phyloP scores from a whole-genome alignment of 345 rosid species.

The Acer negundo region DNA sequence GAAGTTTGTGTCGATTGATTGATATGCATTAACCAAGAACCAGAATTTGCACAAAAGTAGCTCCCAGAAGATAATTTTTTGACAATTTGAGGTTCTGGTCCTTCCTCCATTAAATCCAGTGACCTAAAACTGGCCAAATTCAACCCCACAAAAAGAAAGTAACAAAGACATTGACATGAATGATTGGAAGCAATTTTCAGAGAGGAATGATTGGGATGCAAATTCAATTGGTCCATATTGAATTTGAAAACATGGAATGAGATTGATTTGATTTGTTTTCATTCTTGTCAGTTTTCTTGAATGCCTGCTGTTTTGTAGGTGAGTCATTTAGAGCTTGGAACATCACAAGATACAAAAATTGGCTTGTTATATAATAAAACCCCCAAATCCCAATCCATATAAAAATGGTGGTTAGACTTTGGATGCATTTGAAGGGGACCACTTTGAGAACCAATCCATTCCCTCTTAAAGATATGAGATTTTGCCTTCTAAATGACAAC shows the following conservation, averaged over 20 bases:
- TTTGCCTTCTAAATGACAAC: constrained; percentile 27
- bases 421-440: constrained; percentile 38
- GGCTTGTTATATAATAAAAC: constrained; percentile 8
- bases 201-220: constrained; percentile 31
- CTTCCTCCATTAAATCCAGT: constrained; percentile 20
- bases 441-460: constrained; percentile 6
- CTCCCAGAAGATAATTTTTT: neutral
- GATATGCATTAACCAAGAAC: neutral
- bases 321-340: constrained; percentile 15
- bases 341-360: constrained; percentile 26
- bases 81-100: constrained; percentile 25
- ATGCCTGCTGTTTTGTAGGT: neutral
- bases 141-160: constrained; percentile 19
- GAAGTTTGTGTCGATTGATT: constrained; percentile 2
- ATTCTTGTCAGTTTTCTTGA: constrained; percentile 22
- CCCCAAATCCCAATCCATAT: no score
- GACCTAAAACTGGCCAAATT: neutral
- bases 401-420: constrained; percentile 28
- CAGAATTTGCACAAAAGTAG: neutral
- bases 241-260: constrained; percentile 11
- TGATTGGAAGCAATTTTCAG: constrained; percentile 27
- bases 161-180: constrained; percentile 10
- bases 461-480: constrained; percentile 10
- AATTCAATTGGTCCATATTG: constrained; percentile 10
- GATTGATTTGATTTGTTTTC: constrained; percentile 34